Conservation (phyloP, 73 alveolate species). For the Symbiodinium natans region DNA sequence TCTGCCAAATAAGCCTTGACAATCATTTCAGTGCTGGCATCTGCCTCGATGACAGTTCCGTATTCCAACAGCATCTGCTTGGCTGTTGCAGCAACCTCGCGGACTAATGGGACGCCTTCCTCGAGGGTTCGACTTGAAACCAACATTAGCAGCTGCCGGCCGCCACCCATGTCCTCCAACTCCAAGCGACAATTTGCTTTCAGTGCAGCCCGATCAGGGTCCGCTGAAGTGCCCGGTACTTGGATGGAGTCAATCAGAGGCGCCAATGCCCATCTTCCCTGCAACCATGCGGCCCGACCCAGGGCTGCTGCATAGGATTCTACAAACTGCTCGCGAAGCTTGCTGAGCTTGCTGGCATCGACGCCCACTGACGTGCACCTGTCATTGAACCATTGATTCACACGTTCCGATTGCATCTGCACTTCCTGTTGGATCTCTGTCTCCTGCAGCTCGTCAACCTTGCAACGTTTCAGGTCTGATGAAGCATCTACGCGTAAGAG, state of each 20-base stretch:
- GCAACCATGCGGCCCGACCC: not conserved
- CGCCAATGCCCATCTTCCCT: not conserved
- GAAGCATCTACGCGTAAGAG: too few species aligned
- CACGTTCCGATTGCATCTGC: not conserved
- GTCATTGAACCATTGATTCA: not conserved
- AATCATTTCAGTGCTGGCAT: not conserved
- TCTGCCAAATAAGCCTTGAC: constrained; percentile 43
- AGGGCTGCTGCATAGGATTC: not conserved
- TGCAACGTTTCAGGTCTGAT: not conserved
- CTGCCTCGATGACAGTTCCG: not conserved
- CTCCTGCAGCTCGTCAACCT: constrained; percentile 2
- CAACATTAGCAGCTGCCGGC: constrained; percentile 35
- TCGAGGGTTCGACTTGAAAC: constrained; percentile 12
- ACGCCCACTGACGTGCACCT: not conserved
- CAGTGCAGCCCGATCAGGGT: not conserved
- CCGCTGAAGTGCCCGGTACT: not conserved
- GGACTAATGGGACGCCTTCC: not conserved
- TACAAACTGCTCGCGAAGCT: not conserved
- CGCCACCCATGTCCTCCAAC: not conserved
- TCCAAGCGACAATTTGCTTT: not conserved
- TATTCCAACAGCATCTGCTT: not conserved
- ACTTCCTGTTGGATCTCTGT: not conserved
- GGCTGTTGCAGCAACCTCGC: not conserved
- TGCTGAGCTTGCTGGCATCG: not conserved
- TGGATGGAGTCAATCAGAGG: not conserved